phyloP scores from a whole-genome alignment of 148 eudicot genomes.

The Pharnaceum exiguum region DNA sequence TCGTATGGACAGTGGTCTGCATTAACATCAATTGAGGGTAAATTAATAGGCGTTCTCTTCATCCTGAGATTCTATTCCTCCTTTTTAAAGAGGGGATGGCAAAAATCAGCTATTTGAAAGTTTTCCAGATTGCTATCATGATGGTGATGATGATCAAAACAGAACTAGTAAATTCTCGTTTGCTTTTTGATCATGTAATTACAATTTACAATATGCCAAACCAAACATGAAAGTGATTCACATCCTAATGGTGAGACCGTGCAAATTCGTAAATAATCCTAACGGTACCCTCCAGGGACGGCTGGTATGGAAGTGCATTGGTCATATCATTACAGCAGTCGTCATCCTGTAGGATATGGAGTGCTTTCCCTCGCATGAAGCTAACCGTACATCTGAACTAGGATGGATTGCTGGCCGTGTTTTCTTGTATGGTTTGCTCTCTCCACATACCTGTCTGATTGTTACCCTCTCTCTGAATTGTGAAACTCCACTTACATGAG shows the following conservation, averaged over 20 bases:
- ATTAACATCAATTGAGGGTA: no score
- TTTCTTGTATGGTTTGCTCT: slow-evolving; percentile 11
- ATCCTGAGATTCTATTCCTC: background rate
- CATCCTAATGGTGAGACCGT: no score
- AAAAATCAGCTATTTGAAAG: background rate
- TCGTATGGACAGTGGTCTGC: no score
- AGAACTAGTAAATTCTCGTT: no score
- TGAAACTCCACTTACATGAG: slow-evolving; percentile 11
- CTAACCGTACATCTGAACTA: slow-evolving; percentile 8
- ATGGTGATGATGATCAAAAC: background rate
- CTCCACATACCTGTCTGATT: slow-evolving; percentile 12
- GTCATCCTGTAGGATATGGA: slow-evolving; percentile 22
- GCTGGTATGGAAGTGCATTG: slow-evolving; percentile 16
- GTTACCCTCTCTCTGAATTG: slow-evolving; percentile 7
- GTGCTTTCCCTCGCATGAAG: slow-evolving; percentile 26
- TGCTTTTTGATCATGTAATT: no score
- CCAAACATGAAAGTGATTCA: no score
- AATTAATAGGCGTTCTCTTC: no score
- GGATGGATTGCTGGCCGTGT: slow-evolving; percentile 23
- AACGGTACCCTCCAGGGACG: no score
- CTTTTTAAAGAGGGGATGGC: background rate
- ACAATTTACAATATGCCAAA: no score
- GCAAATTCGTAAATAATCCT: no score
- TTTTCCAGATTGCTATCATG: background rate
- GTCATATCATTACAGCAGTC: slow-evolving; percentile 19